These are phyloP conservation scores for Cryptococcus sp. DNA, from an alignment of 1,284 basidiomycete genomes.

Conservation along the genomic window DNA sequence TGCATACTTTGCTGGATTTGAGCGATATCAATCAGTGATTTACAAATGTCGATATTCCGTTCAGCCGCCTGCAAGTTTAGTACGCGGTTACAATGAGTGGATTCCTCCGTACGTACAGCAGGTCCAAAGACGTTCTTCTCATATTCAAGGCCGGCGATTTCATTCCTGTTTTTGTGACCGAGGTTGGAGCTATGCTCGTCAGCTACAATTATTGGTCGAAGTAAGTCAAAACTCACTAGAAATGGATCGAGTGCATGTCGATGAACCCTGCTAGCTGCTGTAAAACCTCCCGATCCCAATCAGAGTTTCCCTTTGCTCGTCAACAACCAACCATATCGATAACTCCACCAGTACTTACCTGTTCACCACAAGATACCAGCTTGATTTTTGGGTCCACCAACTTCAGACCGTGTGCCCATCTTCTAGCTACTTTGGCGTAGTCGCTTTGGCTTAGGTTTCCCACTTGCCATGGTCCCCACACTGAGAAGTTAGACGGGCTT, in stretches of 20 bases:
- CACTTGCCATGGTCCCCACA: constrained; percentile 65
- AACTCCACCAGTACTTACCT: constrained; percentile 30
- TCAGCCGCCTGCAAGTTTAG: constrained; percentile 36
- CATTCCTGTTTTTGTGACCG: constrained; percentile 25
- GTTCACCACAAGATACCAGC: constrained; percentile 60
- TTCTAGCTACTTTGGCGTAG: constrained; percentile 58
- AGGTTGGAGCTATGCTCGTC: constrained; percentile 21
- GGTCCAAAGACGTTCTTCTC: constrained; percentile 52
- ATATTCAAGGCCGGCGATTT: constrained; percentile 33
- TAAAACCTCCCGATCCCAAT: constrained; percentile 49
- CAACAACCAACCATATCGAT: background rate
- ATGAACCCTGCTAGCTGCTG: constrained; percentile 34
- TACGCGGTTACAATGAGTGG: background rate
- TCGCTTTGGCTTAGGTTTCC: constrained; percentile 59
- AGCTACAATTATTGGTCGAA: background rate
- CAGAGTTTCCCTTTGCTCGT: constrained; percentile 27
- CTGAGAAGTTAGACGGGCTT: constrained; percentile 21
- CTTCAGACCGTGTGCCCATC: constrained; percentile 62
- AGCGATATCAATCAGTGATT: constrained; percentile 48
- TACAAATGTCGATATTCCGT: constrained; percentile 46
- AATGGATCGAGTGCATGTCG: constrained; percentile 48
- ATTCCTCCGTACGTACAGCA: constrained; percentile 18
- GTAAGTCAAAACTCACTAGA: constrained; percentile 23
- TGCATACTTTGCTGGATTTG: constrained; percentile 30
- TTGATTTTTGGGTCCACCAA: constrained; percentile 59